Base-by-base conservation (phyloP, 208 protist genomes). In the Hexamita inflata region DNA sequence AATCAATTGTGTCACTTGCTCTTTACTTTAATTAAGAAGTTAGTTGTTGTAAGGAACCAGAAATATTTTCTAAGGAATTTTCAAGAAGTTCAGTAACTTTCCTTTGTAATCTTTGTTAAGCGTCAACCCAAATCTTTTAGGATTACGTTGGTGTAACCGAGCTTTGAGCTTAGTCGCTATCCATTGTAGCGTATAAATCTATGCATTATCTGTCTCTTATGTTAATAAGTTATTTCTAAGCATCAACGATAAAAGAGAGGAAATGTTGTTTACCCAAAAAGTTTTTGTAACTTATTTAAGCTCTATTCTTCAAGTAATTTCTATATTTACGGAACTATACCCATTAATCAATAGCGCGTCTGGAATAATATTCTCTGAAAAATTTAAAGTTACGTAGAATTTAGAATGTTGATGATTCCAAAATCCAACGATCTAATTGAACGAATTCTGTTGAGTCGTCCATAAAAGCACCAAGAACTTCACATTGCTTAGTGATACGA, bases 351-450 rank as follows among this genome's bases (percentile, higher is more conserved):
- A 70, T 15, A 38, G 64, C 7, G 4, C 42, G 11, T n/a, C 26
- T n/a, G 26, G n/a, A 2, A 70, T 70, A 70, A 38, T 45, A 70
- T 9, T 70, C 30, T n/a, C 38, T 40, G 38, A 70, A 70, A n/a
- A 70, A 70, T 15, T 40, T 70, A 34, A 42, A 70, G 35, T 70
- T 70, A n/a, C 64, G 32, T n/a, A 70, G 35, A 32, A 70, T 70
- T 15, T 49, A 15, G 42, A 70, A 70, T n/a, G 26, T 45, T 32
- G 64, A 70, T n/a, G 64, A n/a, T 34, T 70, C 64, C 15, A 70
- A 49, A 32, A 70, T 70, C 64, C 64, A 70, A 30, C 64, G n/a
- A 70, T 70, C 64, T 24, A 70, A 34, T n/a, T 42, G n/a, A 38
- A 45, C 38, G 42, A 70, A 70, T 34, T 70, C 64, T 29, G 64